phyloP scores from a whole-genome alignment of 2,329 filamentous ascomycete species.

The Paecilomyces variotii region DNA sequence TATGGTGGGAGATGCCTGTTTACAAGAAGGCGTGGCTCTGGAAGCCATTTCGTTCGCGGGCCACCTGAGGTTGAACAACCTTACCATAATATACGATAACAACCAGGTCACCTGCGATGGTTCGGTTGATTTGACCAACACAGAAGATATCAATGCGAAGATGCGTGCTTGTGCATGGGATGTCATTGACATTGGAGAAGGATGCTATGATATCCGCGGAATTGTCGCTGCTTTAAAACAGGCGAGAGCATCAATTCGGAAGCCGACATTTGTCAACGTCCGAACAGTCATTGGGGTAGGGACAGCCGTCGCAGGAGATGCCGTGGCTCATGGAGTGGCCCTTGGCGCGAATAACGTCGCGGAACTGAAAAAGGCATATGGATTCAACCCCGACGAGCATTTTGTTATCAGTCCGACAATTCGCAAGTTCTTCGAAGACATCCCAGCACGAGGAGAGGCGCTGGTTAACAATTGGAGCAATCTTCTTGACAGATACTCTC shows the following conservation, averaged over 20 bases:
- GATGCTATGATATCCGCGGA: slow-evolving; percentile 42
- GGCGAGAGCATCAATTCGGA: slow-evolving; percentile 32
- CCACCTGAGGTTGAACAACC: slow-evolving; percentile 48
- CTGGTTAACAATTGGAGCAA: slow-evolving; percentile 43
- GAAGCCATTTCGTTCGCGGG: slow-evolving; percentile 52
- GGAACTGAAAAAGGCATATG: slow-evolving; percentile 45
- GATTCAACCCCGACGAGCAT: slow-evolving; percentile 42
- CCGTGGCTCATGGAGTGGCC: slow-evolving; percentile 51
- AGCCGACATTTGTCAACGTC: slow-evolving; percentile 51
- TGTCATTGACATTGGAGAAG: slow-evolving; percentile 47
- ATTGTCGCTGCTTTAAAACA: slow-evolving; percentile 40
- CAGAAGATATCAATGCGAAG: slow-evolving; percentile 51
- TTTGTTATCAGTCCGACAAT: slow-evolving; percentile 42
- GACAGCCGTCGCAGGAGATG: slow-evolving; percentile 38
- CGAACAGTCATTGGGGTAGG: slow-evolving; percentile 47
- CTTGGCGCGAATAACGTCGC: slow-evolving; percentile 48
- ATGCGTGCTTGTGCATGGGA: slow-evolving; percentile 51
- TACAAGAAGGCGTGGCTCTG: slow-evolving; percentile 51
- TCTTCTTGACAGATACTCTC: slow-evolving; percentile 37
- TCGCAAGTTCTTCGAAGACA: slow-evolving; percentile 45
- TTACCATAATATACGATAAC: slow-evolving; percentile 54
- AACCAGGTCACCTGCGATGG: slow-evolving; percentile 55
- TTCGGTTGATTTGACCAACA: slow-evolving; percentile 46
- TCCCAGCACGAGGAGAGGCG: slow-evolving; percentile 38
- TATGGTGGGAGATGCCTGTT: slow-evolving; percentile 51